phyloP scores from a whole-genome alignment of 257 asterid species.

The Scutellaria baicalensis region DNA sequence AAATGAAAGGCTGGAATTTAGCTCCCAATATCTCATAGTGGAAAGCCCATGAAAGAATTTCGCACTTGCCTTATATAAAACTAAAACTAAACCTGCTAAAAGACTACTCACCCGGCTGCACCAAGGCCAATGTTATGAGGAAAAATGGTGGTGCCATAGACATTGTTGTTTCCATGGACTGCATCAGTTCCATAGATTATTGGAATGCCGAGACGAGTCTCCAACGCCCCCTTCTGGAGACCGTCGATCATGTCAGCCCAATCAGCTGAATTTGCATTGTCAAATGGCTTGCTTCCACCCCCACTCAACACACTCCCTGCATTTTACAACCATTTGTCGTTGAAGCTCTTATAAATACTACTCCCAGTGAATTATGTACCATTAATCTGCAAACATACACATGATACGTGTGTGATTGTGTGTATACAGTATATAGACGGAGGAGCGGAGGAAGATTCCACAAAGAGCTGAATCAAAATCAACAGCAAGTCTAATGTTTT shows the following conservation, averaged over 20 bases:
- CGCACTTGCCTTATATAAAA: neutral
- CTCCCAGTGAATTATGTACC: neutral
- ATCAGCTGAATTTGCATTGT: slow-evolving; percentile 65
- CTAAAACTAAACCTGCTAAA: neutral
- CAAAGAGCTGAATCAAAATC: neutral
- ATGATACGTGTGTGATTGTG: neutral
- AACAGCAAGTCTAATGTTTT: neutral
- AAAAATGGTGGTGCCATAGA: slow-evolving; percentile 82
- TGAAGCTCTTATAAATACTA: neutral
- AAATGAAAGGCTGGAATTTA: neutral
- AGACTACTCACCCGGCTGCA: slow-evolving; percentile 48
- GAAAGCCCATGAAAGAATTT: neutral
- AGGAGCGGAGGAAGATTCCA: no score
- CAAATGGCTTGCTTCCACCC: slow-evolving; percentile 83
- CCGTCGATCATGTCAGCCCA: slow-evolving; percentile 89
- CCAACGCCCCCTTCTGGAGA: slow-evolving; percentile 66
- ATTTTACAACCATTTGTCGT: neutral
- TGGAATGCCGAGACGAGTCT: slow-evolving; percentile 79
- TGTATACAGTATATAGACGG: neutral
- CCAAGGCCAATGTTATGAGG: slow-evolving; percentile 95
- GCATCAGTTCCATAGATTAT: slow-evolving; percentile 84
- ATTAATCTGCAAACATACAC: neutral
- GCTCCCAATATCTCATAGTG: neutral
- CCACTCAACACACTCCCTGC: slow-evolving; percentile 88
- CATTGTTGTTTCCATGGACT: slow-evolving; percentile 92